Conservation (phyloP, 2,329 filamentous ascomycete species). For the Purpureocillium takamizusanense region DNA sequence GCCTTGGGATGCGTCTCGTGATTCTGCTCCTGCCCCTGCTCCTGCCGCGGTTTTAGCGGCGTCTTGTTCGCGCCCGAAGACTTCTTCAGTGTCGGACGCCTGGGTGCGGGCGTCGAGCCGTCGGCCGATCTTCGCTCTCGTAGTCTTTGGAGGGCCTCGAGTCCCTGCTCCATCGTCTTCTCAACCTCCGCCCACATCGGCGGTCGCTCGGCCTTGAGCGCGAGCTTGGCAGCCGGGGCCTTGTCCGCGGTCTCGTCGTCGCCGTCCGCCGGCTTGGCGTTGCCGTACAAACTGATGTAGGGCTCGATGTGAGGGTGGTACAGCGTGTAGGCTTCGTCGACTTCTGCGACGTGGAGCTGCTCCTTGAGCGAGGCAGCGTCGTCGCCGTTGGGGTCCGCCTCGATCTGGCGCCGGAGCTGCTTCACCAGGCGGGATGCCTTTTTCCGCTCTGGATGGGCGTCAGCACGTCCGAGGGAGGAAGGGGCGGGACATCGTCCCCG, state of each 20-base stretch:
- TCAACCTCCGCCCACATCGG: constrained; percentile 64
- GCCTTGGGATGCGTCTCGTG: constrained; percentile 11
- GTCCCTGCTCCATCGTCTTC: constrained; percentile 50
- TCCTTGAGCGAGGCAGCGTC: constrained; percentile 42
- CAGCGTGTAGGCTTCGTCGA: constrained; percentile 67
- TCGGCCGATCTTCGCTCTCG: constrained; percentile 38
- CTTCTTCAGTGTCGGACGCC: not conserved
- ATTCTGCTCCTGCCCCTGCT: constrained; percentile 2
- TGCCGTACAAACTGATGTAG: constrained; percentile 57
- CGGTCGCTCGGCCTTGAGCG: constrained; percentile 37
- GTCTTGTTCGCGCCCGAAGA: not conserved
- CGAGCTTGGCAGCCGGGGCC: constrained; percentile 30
- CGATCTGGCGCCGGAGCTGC: constrained; percentile 50
- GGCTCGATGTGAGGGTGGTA: constrained; percentile 62
- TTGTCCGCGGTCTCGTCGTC: constrained; percentile 29
- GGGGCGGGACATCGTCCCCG: no score
- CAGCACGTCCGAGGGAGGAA: not conserved
- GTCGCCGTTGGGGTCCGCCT: constrained; percentile 38
- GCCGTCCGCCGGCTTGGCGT: constrained; percentile 20
- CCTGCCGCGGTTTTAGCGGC: not conserved
- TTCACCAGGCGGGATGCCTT: constrained; percentile 62
- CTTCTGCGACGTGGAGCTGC: constrained; percentile 58
- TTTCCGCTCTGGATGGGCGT: constrained; percentile 48
- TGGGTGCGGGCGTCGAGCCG: constrained; percentile 5
- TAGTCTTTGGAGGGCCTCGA: constrained; percentile 39